Evolutionary conservation across 257 asterid genomes (phyloP).

Genomic region (Leptodermis oblonga): DNA sequence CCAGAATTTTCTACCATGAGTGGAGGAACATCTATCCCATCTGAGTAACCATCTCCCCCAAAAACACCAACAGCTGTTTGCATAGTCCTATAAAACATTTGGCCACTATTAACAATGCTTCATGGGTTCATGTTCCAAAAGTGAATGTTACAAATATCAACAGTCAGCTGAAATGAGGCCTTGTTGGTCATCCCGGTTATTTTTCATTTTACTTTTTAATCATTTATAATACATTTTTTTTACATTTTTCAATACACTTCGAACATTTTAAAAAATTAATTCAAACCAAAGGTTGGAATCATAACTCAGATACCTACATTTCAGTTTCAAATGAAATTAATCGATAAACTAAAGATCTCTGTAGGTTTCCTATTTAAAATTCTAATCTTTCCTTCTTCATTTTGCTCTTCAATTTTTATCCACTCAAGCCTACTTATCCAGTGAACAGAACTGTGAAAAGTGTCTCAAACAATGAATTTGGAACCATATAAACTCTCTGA

Average conservation of each 20-base stretch:
- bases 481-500: background rate
- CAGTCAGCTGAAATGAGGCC: background rate
- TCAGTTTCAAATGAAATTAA: slow-evolving; percentile 5
- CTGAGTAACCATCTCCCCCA: slow-evolving; percentile 63
- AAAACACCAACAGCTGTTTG: slow-evolving; percentile 96
- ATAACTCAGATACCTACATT: background rate
- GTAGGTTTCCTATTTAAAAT: background rate
- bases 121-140: background rate
- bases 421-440: background rate
- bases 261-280: too few relatives aligned
- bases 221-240: too few relatives aligned
- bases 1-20: slow-evolving; percentile 67
- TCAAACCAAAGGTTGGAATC: too few relatives aligned
- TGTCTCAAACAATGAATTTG: background rate
- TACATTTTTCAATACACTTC: too few relatives aligned
- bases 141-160: background rate
- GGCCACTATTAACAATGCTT: background rate
- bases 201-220: too few relatives aligned
- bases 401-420: background rate
- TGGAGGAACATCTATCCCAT: slow-evolving; percentile 58
- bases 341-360: background rate
- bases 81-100: slow-evolving; percentile 72
- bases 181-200: too few relatives aligned
- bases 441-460: background rate
- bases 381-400: background rate